Evolutionary conservation across 441 rosid species (phyloP).

Genomic region (Viola pubescens): DNA sequence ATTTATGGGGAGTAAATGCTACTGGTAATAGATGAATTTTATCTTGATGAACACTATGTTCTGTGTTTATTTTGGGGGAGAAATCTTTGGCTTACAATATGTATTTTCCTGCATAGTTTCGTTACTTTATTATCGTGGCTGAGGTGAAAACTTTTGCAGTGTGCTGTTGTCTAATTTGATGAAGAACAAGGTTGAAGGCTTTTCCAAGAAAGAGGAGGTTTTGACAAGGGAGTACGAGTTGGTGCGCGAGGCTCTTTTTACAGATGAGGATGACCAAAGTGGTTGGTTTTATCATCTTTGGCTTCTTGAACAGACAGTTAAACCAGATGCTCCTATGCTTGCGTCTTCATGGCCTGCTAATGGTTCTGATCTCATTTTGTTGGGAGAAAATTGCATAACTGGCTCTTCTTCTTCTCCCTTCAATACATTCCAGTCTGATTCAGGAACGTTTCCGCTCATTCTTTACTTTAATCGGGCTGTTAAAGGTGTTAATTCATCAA

Average conservation of each 20-base stretch:
- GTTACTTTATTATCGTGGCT: constrained; percentile 2
- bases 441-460: constrained; percentile 54
- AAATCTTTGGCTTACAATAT: not conserved
- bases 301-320: constrained; percentile 84
- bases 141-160: constrained; percentile 41
- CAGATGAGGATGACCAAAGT: constrained; percentile 88
- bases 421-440: constrained; percentile 28
- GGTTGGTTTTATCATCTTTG: constrained; percentile 98
- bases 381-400: constrained; percentile 26
- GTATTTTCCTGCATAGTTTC: constrained; percentile 2
- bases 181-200: constrained; percentile 45
- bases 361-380: constrained; percentile 45
- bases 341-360: constrained; percentile 79
- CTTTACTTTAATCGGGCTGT: constrained; percentile 73
- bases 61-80: too few relatives aligned
- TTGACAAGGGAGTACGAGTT: constrained; percentile 58
- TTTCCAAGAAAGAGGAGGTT: constrained; percentile 40
- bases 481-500: constrained; percentile 58
- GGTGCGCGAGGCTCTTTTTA: constrained; percentile 71
- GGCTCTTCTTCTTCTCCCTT: constrained; percentile 26
- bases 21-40: too few relatives aligned
- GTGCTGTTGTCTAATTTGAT: constrained; percentile 61
- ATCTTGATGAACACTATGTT: too few relatives aligned
- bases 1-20: too few relatives aligned
- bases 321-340: constrained; percentile 51